phyloP scores from a whole-genome alignment of 192 early-diverging fungal genomes.

The Entomortierella lignicola region DNA sequence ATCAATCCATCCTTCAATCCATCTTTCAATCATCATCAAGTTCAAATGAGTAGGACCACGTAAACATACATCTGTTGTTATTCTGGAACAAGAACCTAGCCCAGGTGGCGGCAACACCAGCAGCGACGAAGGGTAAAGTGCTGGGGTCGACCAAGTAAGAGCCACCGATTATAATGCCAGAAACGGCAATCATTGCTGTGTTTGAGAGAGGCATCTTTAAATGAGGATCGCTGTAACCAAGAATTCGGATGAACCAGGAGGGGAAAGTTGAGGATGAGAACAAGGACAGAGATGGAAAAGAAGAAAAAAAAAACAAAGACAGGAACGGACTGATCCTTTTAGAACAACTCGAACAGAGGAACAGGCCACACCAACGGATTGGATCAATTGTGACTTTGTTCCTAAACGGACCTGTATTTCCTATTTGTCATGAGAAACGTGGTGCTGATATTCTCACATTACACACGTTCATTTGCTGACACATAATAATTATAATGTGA shows the following conservation, averaged over 20 bases:
- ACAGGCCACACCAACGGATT: neutral
- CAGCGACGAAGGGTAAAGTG: constrained; percentile 31
- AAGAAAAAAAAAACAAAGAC: constrained; percentile 1
- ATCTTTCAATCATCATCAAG: no score
- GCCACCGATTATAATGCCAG: constrained; percentile 33
- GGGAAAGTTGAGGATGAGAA: neutral
- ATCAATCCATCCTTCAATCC: no score
- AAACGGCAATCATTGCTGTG: constrained; percentile 32
- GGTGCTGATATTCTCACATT: neutral
- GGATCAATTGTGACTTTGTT: neutral
- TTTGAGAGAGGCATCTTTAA: constrained; percentile 42
- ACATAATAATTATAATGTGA: no score
- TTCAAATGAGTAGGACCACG: no score
- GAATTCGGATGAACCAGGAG: neutral
- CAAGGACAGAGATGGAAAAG: constrained; percentile 1
- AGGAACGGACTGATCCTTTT: neutral
- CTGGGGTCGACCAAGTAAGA: constrained; percentile 35
- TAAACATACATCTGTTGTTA: neutral
- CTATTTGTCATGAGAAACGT: constrained; percentile 5
- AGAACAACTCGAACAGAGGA: no score
- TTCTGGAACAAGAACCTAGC: constrained; percentile 34
- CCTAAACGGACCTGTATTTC: neutral
- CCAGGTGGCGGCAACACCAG: constrained; percentile 50
- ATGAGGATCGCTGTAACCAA: constrained; percentile 1
- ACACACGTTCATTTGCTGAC: neutral